Base-by-base conservation (phyloP, 192 early-diverging fungal species). In the Coemansia sp. region DNA sequence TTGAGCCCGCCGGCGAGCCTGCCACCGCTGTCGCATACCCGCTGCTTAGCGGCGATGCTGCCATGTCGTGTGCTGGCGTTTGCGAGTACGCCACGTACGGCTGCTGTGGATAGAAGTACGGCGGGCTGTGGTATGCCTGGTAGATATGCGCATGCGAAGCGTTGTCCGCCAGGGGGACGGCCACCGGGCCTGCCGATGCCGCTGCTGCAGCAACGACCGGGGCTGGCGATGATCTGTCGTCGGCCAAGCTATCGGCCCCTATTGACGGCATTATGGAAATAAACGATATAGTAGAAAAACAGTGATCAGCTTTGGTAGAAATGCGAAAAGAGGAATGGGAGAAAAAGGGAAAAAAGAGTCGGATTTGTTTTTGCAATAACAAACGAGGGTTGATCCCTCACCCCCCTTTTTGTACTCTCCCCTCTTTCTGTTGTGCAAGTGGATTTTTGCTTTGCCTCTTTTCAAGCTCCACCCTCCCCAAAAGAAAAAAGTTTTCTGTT, bases 181-280 rank as follows among this genome's bases (percentile, higher is more conserved):
- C 30, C 15, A 46, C 53, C 30, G 69, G 30, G 51, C 53, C 56
- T 76, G 61, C 55, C 36, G 74, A 51, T 56, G 51, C 49, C n/a
- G 35, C 38, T 62, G 67, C 44, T 51, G 68, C 52, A 58, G 14
- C 57, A 15, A 16, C 21, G 41, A 44, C 44, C 5, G 58, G 26
- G 41, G 49, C 24, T 55, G 65, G 55, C 43, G 65, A 24, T 20
- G 15, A 2, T 6, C 34, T 38, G 57, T 38, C 6, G 57, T 38
- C 35, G 2, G 66, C 18, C 21, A 55, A 35, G n/a, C 33, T n/a
- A 8, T 68, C 66, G 44, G 23, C 48, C 18, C 51, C 75, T 68
- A 77, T 66, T 45, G 73, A 70, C 43, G 68, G 69, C 75, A 77
- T 77, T 33, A 45, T 10, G 30, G 30, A 23, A 35, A n/a, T 26